Evolutionary conservation across 2,329 filamentous ascomycete genomes (phyloP).

Genomic region (Dactylella cylindrospora): DNA sequence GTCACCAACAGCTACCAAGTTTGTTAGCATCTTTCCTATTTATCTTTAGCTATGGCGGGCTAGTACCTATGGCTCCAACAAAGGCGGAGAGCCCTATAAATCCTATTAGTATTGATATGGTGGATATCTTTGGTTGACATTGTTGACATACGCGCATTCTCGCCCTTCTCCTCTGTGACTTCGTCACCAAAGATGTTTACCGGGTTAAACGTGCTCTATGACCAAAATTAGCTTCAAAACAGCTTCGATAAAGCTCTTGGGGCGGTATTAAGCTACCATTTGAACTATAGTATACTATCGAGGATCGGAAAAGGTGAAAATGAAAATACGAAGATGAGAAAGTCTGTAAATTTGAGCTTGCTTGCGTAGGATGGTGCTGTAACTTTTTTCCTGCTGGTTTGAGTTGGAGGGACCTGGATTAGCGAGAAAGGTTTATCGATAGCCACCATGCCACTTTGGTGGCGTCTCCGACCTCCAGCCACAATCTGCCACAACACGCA

Average conservation of each 20-base stretch:
- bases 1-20: slow-evolving; percentile 73
- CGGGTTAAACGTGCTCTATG: slow-evolving; percentile 69
- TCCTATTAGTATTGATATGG: slow-evolving; percentile 14
- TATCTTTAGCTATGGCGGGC: neutral
- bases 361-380: slow-evolving; percentile 16
- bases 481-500: slow-evolving; percentile 15
- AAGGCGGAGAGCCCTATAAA: slow-evolving; percentile 73
- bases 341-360: slow-evolving; percentile 17
- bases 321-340: neutral
- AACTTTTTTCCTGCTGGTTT: slow-evolving; percentile 42
- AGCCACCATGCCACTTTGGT: slow-evolving; percentile 19
- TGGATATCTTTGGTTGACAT: neutral
- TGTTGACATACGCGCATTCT: slow-evolving; percentile 74
- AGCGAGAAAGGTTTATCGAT: slow-evolving; percentile 42
- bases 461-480: slow-evolving; percentile 2
- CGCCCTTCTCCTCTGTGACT: slow-evolving; percentile 95
- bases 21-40: slow-evolving; percentile 13
- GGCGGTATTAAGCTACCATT: slow-evolving; percentile 16
- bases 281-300: slow-evolving; percentile 2
- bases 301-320: slow-evolving; percentile 6
- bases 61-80: slow-evolving; percentile 75
- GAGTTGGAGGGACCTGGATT: slow-evolving; percentile 41
- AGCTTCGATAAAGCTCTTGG: too few species aligned
- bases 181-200: slow-evolving; percentile 98
- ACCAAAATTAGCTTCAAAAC: slow-evolving; percentile 1